These are phyloP conservation scores for Marasmius tenuissimus DNA, from an alignment of 1,284 basidiomycete species.

Conservation along the genomic window DNA sequence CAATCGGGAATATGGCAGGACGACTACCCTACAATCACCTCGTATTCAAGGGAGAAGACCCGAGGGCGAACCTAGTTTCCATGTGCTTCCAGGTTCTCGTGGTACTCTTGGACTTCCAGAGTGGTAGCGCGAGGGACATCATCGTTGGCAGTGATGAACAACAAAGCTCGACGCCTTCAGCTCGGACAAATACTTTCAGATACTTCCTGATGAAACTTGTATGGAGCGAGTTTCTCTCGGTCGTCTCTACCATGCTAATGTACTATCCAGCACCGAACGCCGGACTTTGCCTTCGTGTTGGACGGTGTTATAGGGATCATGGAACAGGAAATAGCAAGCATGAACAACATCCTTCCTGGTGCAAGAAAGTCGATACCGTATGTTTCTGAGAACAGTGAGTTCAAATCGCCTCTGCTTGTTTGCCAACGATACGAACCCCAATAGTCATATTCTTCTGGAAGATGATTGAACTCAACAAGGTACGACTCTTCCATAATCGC, in stretches of 20 bases:
- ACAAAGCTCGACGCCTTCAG: constrained; percentile 49
- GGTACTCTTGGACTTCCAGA: constrained; percentile 80
- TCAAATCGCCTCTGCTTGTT: neutral
- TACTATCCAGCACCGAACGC: constrained; percentile 71
- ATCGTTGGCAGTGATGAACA: constrained; percentile 40
- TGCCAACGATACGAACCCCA: constrained; percentile 10
- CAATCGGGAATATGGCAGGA: constrained; percentile 62
- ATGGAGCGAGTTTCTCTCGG: constrained; percentile 25
- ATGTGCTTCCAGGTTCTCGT: constrained; percentile 76
- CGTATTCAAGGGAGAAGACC: constrained; percentile 85
- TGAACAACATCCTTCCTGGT: constrained; percentile 79
- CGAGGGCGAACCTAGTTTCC: constrained; percentile 67
- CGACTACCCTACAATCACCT: constrained; percentile 87
- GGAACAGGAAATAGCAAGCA: constrained; percentile 71
- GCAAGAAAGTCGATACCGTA: constrained; percentile 80
- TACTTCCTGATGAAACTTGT: constrained; percentile 89
- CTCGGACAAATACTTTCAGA: constrained; percentile 83
- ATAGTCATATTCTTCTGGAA: constrained; percentile 88
- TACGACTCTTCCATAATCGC: constrained; percentile 26
- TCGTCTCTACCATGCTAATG: neutral
- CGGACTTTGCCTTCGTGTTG: constrained; percentile 84
- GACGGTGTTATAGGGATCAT: constrained; percentile 72
- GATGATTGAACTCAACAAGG: constrained; percentile 88
- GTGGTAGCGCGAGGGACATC: constrained; percentile 64
- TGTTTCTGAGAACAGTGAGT: constrained; percentile 77